Percentiles rank a stretch among this genome's conserved stretches.
Conservation (phyloP, 345 rosid genomes). For the Pseudoturritis turrita region DNA sequence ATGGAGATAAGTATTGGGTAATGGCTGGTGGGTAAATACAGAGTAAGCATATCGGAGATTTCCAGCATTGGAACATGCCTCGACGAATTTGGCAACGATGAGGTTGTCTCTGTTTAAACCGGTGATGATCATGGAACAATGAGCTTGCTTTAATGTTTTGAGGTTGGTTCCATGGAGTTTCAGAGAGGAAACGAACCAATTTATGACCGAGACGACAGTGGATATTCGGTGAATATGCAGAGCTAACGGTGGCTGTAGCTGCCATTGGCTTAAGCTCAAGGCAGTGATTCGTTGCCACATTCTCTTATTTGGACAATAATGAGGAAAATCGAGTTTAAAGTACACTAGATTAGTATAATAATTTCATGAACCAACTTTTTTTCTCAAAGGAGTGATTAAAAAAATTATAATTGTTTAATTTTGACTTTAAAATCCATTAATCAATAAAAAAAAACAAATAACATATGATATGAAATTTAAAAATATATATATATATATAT, state of each 20-base stretch:
- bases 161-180: slow-evolving; percentile 36
- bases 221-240: not conserved
- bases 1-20: slow-evolving; percentile 36
- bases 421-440: no score
- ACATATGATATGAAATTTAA: no score
- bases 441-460: not conserved
- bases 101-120: slow-evolving; percentile 38
- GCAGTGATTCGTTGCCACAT: slow-evolving; percentile 10
- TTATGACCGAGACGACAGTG: not conserved
- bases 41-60: slow-evolving; percentile 47
- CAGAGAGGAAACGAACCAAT: slow-evolving; percentile 14
- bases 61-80: slow-evolving; percentile 45
- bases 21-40: slow-evolving; percentile 32
- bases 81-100: slow-evolving; percentile 45
- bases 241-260: not conserved
- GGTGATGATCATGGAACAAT: slow-evolving; percentile 43
- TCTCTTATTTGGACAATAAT: not conserved
- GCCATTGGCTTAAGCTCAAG: not conserved
- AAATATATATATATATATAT: no score
- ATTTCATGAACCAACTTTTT: not conserved
- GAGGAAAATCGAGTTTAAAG: not conserved
- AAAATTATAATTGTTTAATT: no score
- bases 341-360: not conserved
- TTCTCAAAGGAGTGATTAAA: not conserved
- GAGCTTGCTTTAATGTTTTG: slow-evolving; percentile 44